A percentile compares a stretch with the other conserved stretches of the same genome.
Conservation (phyloP, 768 basidiomycete genomes). For the Hemileccinum impolitum region DNA sequence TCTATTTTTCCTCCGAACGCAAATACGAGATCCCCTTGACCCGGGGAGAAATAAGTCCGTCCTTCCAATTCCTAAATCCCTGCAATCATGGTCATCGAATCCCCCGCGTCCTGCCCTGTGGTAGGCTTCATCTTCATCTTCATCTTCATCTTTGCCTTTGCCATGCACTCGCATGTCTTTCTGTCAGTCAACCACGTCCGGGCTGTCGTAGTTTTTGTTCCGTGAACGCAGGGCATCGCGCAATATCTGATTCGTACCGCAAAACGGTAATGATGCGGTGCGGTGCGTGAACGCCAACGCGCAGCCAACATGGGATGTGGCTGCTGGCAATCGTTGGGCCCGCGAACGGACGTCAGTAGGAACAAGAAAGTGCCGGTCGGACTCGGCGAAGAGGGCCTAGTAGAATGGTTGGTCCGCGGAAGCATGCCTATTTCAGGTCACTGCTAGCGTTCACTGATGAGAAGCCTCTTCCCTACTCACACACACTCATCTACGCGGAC, state of each 20-base stretch:
- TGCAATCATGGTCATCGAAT: slow-evolving; percentile 35
- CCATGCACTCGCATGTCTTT: slow-evolving; percentile 24
- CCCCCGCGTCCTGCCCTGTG: slow-evolving; percentile 28
- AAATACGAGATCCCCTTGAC: slow-evolving; percentile 11
- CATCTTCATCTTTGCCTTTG: slow-evolving; percentile 32
- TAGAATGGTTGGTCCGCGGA: no score
- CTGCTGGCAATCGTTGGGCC: no score
- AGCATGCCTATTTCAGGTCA: no score
- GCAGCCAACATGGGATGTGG: not conserved
- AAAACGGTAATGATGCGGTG: not conserved
- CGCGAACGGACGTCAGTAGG: no score
- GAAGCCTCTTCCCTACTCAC: no score
- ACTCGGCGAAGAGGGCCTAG: no score
- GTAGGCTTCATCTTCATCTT: slow-evolving; percentile 32
- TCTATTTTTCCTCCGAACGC: slow-evolving; percentile 20
- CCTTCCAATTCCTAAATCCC: slow-evolving; percentile 30
- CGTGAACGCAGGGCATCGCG: slow-evolving; percentile 29
- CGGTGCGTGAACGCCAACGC: not conserved
- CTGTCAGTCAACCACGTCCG: slow-evolving; percentile 31
- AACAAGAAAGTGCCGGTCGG: no score
- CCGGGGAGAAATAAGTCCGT: slow-evolving; percentile 12
- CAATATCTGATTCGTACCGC: slow-evolving; percentile 33
- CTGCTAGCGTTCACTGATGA: no score
- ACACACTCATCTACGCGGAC: no score
- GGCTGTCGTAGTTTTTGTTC: no score